phyloP scores from a whole-genome alignment of 345 rosid genomes.

The Arabis hirsuta region DNA sequence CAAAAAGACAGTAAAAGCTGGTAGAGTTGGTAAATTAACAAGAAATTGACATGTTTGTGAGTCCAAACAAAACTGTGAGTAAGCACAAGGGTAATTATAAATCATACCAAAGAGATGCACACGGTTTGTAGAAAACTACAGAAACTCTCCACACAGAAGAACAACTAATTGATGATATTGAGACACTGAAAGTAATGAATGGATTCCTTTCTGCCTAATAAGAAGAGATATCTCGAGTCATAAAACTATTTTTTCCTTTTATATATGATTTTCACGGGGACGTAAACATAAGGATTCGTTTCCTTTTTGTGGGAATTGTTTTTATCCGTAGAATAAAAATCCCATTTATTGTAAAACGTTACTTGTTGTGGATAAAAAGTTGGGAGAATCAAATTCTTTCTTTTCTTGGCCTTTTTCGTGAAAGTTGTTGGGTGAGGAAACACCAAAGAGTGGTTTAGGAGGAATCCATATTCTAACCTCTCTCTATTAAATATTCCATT shows the following conservation, averaged over 20 bases:
- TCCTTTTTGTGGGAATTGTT: not conserved
- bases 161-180: not conserved
- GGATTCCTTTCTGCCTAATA: conserved; percentile 2
- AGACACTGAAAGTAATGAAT: not conserved
- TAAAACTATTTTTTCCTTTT: not conserved
- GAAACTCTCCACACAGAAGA: too few relatives aligned
- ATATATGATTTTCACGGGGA: conserved; percentile 10
- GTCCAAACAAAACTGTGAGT: too few relatives aligned
- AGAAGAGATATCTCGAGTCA: conserved; percentile 2
- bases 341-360: conserved; percentile 8
- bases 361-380: conserved; percentile 33
- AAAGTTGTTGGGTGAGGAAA: conserved; percentile 35
- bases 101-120: too few relatives aligned
- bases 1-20: too few relatives aligned
- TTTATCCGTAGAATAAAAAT: conserved; percentile 2
- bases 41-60: too few relatives aligned
- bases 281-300: conserved; percentile 6
- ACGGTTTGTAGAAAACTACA: too few relatives aligned
- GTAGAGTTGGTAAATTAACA: too few relatives aligned
- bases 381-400: conserved; percentile 38
- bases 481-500: conserved; percentile 27
- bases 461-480: conserved; percentile 1
- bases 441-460: conserved; percentile 36
- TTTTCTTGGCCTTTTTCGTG: conserved; percentile 34
- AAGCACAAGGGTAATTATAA: too few relatives aligned